Evolutionary conservation across 306 rosid species (phyloP).

Genomic region (Dalbergia cochinchinensis): DNA sequence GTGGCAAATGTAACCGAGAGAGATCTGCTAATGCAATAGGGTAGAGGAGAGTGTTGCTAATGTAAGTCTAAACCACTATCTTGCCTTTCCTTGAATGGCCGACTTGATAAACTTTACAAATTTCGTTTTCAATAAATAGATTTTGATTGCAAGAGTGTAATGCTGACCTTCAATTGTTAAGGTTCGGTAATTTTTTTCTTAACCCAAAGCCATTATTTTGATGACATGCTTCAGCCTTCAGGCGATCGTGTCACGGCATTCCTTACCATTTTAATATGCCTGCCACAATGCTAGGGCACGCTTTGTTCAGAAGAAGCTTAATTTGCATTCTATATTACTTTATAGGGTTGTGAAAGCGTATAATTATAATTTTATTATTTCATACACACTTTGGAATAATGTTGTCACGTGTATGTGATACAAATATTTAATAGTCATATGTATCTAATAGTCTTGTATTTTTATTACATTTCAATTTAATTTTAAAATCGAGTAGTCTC

Average conservation of each 20-base stretch:
- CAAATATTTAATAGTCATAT: too few species aligned
- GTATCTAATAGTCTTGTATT: too few species aligned
- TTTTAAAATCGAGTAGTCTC: too few species aligned
- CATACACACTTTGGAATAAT: too few species aligned
- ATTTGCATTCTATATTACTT: neutral
- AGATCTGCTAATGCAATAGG: neutral
- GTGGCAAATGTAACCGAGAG: neutral
- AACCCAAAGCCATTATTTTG: neutral
- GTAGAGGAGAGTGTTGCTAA: neutral
- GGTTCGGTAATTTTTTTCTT: neutral
- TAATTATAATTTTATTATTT: too few species aligned
- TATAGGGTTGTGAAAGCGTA: neutral
- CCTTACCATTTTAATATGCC: neutral
- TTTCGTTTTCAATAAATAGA: neutral
- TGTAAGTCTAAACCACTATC: neutral
- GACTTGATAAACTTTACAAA: neutral
- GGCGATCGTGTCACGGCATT: neutral
- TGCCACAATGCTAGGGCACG: neutral
- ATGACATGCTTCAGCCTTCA: neutral
- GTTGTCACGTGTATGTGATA: too few species aligned
- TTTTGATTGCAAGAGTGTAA: neutral
- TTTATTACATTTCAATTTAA: too few species aligned
- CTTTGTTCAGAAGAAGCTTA: neutral
- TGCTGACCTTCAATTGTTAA: neutral
- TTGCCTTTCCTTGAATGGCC: neutral